phyloP scores from a whole-genome alignment of 2,329 filamentous ascomycete genomes.

The Thelonectria blattea region DNA sequence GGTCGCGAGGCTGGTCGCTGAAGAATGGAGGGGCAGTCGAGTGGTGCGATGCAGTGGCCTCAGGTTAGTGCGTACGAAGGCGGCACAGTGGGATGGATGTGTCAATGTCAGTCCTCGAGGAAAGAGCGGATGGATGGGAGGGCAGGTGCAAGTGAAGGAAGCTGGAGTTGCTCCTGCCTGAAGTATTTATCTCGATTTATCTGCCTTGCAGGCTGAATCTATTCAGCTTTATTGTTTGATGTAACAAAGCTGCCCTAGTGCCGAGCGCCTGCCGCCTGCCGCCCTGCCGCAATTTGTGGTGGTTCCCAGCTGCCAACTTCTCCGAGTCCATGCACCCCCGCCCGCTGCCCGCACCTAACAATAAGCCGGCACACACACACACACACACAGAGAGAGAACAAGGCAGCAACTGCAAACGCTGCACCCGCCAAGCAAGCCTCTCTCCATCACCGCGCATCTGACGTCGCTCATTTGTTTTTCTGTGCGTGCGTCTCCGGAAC shows the following conservation, averaged over 20 bases:
- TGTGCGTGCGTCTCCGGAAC: background rate
- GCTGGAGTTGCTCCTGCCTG: no score
- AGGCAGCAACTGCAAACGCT: background rate
- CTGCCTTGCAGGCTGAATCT: background rate
- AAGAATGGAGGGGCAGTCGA: background rate
- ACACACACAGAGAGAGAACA: slow-evolving; percentile 3
- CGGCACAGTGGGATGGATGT: background rate
- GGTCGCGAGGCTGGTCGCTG: background rate
- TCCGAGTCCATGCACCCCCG: no score
- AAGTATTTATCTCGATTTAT: background rate
- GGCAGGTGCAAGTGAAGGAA: background rate
- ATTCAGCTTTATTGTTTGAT: no score
- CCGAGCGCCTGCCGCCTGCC: no score
- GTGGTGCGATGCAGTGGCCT: slow-evolving; percentile 21
- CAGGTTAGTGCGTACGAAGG: slow-evolving; percentile 6
- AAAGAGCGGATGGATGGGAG: background rate
- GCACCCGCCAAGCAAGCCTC: background rate
- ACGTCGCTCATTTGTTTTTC: background rate
- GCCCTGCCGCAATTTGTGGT: no score
- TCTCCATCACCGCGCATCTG: background rate
- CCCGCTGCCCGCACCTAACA: background rate
- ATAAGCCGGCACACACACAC: slow-evolving; percentile 16
- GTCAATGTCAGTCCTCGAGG: background rate
- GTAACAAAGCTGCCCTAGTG: no score
- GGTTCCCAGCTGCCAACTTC: no score